Percentiles rank a stretch among this genome's conserved stretches.
These are phyloP conservation scores for Chaetomidium leptoderma DNA, from an alignment of 495 filamentous ascomycete species.

Conservation along the genomic window DNA sequence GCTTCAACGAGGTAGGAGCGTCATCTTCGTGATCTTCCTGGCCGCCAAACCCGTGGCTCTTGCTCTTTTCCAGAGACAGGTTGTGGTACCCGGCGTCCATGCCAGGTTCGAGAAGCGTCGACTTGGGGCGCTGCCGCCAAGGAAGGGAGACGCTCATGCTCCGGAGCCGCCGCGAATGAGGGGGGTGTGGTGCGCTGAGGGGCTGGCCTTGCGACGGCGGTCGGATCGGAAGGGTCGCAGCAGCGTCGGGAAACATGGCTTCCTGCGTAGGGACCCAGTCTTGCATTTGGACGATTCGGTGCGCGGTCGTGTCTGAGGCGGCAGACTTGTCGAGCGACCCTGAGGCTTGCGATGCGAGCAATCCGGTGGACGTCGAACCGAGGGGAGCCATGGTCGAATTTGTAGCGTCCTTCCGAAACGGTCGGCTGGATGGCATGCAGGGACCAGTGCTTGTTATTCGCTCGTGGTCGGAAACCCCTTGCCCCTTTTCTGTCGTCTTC, in stretches of 20 bases:
- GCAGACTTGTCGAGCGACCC: neutral
- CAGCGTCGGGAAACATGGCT: slow-evolving; percentile 25
- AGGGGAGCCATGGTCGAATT: slow-evolving; percentile 9
- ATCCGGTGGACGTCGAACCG: neutral
- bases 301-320: slow-evolving; percentile 13
- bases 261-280: slow-evolving; percentile 35
- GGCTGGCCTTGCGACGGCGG: slow-evolving; percentile 15
- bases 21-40: slow-evolving; percentile 15
- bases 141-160: slow-evolving; percentile 39
- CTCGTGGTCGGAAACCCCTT: neutral
- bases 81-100: slow-evolving; percentile 15
- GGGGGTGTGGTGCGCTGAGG: slow-evolving; percentile 1
- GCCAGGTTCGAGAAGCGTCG: slow-evolving; percentile 22
- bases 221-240: neutral
- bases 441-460: neutral
- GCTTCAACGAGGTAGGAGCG: slow-evolving; percentile 15
- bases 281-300: slow-evolving; percentile 33
- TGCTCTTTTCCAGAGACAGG: slow-evolving; percentile 31
- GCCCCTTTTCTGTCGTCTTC: slow-evolving; percentile 7
- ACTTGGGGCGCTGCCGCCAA: slow-evolving; percentile 35
- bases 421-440: neutral
- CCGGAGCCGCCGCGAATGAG: slow-evolving; percentile 25
- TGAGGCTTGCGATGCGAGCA: slow-evolving; percentile 7
- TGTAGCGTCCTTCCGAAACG: neutral
- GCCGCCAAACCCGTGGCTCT: slow-evolving; percentile 28